Percentiles rank a stretch among this genome's conserved stretches.
phyloP scores from a whole-genome alignment of 2,329 filamentous ascomycete species.

The Immersiporthe knoxdaviesiana region DNA sequence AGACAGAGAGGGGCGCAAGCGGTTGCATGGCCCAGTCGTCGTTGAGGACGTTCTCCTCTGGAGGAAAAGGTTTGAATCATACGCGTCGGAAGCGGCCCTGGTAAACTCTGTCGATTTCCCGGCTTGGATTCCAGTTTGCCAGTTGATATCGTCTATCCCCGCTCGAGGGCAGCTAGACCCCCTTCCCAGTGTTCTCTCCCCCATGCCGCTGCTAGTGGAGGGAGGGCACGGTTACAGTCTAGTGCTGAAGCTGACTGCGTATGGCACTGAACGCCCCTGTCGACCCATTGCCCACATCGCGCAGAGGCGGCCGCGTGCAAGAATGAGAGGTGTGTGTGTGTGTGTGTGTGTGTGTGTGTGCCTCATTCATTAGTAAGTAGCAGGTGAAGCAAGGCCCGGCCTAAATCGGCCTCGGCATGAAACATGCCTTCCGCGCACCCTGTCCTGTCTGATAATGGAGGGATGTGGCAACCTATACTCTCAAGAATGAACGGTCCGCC shows the following conservation, averaged over 20 bases:
- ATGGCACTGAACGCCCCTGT: constrained; percentile 16
- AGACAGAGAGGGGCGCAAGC: constrained; percentile 1
- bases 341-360: too few species aligned
- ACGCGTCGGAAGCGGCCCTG: constrained; percentile 15
- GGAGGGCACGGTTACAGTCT: constrained; percentile 24
- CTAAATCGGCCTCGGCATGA: constrained; percentile 21
- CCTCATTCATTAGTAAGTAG: constrained; percentile 15
- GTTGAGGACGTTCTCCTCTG: constrained; percentile 11
- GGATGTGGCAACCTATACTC: constrained; percentile 15
- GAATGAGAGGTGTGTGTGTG: neutral
- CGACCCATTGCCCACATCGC: constrained; percentile 13
- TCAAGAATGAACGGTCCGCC: constrained; percentile 7
- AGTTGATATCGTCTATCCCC: constrained; percentile 22
- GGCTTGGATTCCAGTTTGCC: constrained; percentile 31
- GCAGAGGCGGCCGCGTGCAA: constrained; percentile 12
- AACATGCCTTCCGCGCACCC: constrained; percentile 13
- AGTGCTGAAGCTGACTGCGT: constrained; percentile 24
- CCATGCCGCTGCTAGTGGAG: constrained; percentile 23
- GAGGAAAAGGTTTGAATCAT: constrained; percentile 19
- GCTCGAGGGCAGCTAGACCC: constrained; percentile 20
- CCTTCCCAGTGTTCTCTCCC: neutral
- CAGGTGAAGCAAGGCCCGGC: constrained; percentile 19
- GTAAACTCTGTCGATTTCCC: constrained; percentile 19
- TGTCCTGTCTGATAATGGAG: constrained; percentile 23
- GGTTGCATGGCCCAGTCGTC: constrained; percentile 19